phyloP scores from a whole-genome alignment of 2,329 filamentous ascomycete species.

The Arthroderma uncinatum region DNA sequence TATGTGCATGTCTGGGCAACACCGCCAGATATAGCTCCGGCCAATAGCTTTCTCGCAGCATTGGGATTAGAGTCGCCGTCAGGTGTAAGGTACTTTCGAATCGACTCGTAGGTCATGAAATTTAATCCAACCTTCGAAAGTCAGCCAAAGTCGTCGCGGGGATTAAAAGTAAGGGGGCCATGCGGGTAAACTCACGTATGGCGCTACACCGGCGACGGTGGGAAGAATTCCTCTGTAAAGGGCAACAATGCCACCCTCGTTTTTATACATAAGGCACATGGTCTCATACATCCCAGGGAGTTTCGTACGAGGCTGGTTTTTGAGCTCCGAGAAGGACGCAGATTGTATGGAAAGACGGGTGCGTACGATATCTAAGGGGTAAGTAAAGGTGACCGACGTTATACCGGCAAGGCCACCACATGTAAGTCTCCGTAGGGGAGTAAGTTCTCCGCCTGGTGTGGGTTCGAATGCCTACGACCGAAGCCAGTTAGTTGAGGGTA shows the following conservation, averaged over 20 bases:
- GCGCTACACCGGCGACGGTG: slow-evolving; percentile 87
- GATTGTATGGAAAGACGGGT: slow-evolving; percentile 93
- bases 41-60: slow-evolving; percentile 67
- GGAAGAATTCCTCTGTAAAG: slow-evolving; percentile 93
- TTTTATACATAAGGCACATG: slow-evolving; percentile 72
- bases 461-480: slow-evolving; percentile 39
- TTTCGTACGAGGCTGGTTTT: slow-evolving; percentile 43
- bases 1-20: slow-evolving; percentile 97
- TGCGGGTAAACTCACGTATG: slow-evolving; percentile 53
- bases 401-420: slow-evolving; percentile 89
- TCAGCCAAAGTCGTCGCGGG: slow-evolving; percentile 14
- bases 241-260: slow-evolving; percentile 71
- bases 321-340: slow-evolving; percentile 78
- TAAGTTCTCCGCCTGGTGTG: slow-evolving; percentile 61
- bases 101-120: slow-evolving; percentile 95
- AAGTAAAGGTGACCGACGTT: slow-evolving; percentile 89
- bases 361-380: slow-evolving; percentile 93
- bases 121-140: slow-evolving; percentile 69
- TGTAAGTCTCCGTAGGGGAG: slow-evolving; percentile 62
- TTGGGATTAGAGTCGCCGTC: slow-evolving; percentile 78
- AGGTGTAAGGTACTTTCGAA: slow-evolving; percentile 70
- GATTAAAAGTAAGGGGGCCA: not conserved
- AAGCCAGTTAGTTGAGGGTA: not conserved
- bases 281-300: slow-evolving; percentile 89
- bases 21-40: slow-evolving; percentile 88